Evolutionary conservation across 495 filamentous ascomycete genomes (phyloP), one percentile per base, ranked within the genome.

Genomic region (Penicillium nucicola): DNA sequence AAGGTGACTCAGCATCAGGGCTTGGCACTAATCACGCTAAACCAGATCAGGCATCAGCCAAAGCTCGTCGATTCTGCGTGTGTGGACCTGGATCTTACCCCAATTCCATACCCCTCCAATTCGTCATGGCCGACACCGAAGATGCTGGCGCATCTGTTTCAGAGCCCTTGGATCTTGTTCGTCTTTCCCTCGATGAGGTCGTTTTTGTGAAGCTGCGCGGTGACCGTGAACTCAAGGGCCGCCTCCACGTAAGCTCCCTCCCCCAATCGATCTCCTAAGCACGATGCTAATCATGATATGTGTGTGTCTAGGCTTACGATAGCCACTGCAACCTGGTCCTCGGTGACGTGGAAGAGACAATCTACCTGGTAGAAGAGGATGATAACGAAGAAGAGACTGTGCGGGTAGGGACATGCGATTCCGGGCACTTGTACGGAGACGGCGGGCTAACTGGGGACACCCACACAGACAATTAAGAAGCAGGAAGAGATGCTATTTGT

Each of bases 401-500:
- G 38, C 79, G 76, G 64, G 76, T 89, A 80, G 45, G 84, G 79
- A 11, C 15, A 42, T 55, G 28, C 43, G 31, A 15, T 53, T 39
- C 3, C 18, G 19, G 51, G 36, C 18, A 22, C 28, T 2, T 30
- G 18, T 48, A 23, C 32, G 22, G 19, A 25, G 15, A 40, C 28
- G 34, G 13, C 25, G 20, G 22, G 38, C 56, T 62, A 50, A 65
- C 35, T n/a, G 37, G 30, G 14, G 46, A 14, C 34, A 45, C n/a
- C 31, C 22, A 38, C 45, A 31, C 53, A 96, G 92, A 95, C 90
- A 10, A 84, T 91, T 48, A 93, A 90, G 69, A 95, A 95, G 71
- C 92, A 96, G 62, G 92, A 90, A 35, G 95, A 97, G 65, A 99
- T 97, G 93, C 74, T 99, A n/a, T 99, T 99, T 62, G 93, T 98